These are phyloP conservation scores for Spathaspora sp. DNA, from an alignment of 805 yeast species.

Conservation along the genomic window DNA sequence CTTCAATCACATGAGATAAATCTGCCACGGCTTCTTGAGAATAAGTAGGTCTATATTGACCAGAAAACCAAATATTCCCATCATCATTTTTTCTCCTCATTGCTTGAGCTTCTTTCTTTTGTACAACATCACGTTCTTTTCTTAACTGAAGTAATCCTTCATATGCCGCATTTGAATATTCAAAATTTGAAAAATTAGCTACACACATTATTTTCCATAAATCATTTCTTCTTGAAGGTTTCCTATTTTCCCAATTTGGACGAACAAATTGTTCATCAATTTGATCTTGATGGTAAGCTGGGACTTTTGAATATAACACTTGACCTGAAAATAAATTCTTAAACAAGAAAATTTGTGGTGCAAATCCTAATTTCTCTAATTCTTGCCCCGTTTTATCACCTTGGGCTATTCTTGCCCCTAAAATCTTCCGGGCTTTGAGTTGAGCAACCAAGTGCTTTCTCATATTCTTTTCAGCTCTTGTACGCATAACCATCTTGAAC, in stretches of 20 bases:
- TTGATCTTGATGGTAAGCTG: slow-evolving; percentile 56
- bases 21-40: slow-evolving; percentile 92
- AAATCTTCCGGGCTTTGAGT: slow-evolving; percentile 37
- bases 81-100: slow-evolving; percentile 70
- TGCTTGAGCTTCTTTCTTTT: slow-evolving; percentile 55
- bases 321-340: slow-evolving; percentile 87
- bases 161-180: slow-evolving; percentile 68
- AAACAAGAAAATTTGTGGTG: slow-evolving; percentile 81
- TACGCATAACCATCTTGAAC: slow-evolving; percentile 25
- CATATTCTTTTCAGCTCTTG: slow-evolving; percentile 45
- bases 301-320: slow-evolving; percentile 83
- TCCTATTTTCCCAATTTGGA: slow-evolving; percentile 87
- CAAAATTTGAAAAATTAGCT: slow-evolving; percentile 59
- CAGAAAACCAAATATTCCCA: slow-evolving; percentile 82
- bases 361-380: slow-evolving; percentile 50
- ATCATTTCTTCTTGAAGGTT: slow-evolving; percentile 77
- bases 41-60: slow-evolving; percentile 86
- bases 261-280: slow-evolving; percentile 68
- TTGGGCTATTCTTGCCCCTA: slow-evolving; percentile 41
- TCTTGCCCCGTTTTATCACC: slow-evolving; percentile 28
- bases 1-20: slow-evolving; percentile 64
- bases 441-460: slow-evolving; percentile 45
- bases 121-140: slow-evolving; percentile 63
- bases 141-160: slow-evolving; percentile 72
- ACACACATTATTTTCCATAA: slow-evolving; percentile 91